Evolutionary conservation across 257 asterid species (phyloP), one percentile per base, ranked within the genome.

Genomic region (Cruciata laevipes): DNA sequence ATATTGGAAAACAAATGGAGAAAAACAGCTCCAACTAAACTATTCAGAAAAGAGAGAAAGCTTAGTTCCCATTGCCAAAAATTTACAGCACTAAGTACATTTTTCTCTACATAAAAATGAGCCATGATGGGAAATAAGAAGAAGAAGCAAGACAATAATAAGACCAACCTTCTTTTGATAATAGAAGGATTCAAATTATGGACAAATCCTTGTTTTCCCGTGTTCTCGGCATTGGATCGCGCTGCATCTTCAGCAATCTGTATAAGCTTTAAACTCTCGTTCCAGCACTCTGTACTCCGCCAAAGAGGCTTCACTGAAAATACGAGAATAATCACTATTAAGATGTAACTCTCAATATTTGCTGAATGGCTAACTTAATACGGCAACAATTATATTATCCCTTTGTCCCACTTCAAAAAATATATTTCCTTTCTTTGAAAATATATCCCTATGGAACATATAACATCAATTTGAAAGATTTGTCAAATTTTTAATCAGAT

Each of bases 231-330:
- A 65, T 78, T 76, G 70, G 75, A 70, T 33, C 67, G 3, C 14
- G 21, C 66, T 25, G 97, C 93, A 65, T 69, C 74, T 81, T 94
- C 95, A 71, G 99, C 97, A 57, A 82, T 58, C 20, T 64, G 79
- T 68, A 94, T 63, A 74, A 90, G 96, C 71, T 77, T 82, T 65
- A 90, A 79, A 77, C 88, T 85, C 85, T 88, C 97, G 57, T 82
- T 83, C 99, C 99, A 94, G 79, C 91, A 94, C 64, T 90, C 97
- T 35, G 78, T 83, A 32, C 91, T 97, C 51, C 69, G 83, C 99
- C 99, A 94, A 61, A 86, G 89, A 76, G 86, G 95, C 84, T 90
- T 94, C 66, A 88, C 99, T 94, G 88, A 69, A 81, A 2, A 37
- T 12, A 37, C 11, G 0, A 78, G 72, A 31, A 5, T 6, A 32